These are phyloP conservation scores for Acanthamoeba castellanii DNA, from an alignment of 208 protist species.

Conservation along the genomic window DNA sequence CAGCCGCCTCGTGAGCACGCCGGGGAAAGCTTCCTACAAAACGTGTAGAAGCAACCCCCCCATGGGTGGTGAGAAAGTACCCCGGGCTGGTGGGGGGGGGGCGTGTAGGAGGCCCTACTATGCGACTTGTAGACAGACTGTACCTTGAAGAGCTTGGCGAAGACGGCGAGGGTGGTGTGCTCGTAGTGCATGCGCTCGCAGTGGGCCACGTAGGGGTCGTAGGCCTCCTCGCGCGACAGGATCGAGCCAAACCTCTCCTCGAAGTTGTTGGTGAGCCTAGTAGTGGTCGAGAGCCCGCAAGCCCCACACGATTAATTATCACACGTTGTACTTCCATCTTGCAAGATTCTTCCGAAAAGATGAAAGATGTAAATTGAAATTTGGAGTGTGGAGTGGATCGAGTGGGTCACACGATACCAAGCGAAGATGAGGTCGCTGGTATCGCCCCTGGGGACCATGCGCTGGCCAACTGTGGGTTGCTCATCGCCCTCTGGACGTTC, in stretches of 20 bases:
- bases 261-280: background rate
- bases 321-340: too few species aligned
- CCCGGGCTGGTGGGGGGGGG: background rate
- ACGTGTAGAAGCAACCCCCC: too few species aligned
- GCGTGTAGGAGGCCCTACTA: background rate
- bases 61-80: too few species aligned
- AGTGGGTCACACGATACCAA: background rate
- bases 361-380: background rate
- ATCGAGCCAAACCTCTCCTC: background rate
- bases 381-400: background rate
- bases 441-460: background rate
- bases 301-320: background rate
- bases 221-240: background rate
- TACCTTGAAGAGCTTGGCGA: conserved; percentile 47
- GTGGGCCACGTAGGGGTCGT: background rate
- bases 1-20: background rate
- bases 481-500: background rate
- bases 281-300: background rate
- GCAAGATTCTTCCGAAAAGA: too few species aligned
- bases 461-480: background rate
- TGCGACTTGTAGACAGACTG: background rate
- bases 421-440: background rate
- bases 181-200: background rate
- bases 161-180: background rate
- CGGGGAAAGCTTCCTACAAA: background rate